Percentiles rank a stretch among this genome's conserved stretches.
These are phyloP conservation scores for Arthrobotrys conoides DNA, from an alignment of 2,329 filamentous ascomycete genomes.

Conservation along the genomic window DNA sequence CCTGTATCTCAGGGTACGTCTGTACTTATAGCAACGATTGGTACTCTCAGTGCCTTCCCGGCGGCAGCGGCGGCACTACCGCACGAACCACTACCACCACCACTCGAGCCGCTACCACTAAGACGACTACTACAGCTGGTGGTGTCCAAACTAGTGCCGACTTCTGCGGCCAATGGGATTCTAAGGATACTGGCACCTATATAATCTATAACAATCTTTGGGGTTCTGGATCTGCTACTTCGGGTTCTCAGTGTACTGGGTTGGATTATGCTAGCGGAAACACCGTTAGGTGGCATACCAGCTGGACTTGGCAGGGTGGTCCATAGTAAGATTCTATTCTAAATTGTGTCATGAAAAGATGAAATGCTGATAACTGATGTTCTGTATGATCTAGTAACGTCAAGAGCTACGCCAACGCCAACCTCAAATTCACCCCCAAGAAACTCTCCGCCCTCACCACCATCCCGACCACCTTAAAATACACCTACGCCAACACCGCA, in stretches of 20 bases:
- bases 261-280: conserved; percentile 67
- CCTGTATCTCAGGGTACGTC: conserved; percentile 68
- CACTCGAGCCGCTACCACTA: background rate
- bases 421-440: conserved; percentile 65
- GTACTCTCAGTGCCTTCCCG: conserved; percentile 68
- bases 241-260: conserved; percentile 69
- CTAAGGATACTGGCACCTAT: conserved; percentile 43
- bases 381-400: conserved; percentile 62
- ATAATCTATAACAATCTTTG: conserved; percentile 67
- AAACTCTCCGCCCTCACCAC: conserved; percentile 66
- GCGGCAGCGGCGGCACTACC: conserved; percentile 24
- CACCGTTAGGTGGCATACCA: conserved; percentile 69
- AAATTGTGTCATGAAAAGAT: background rate
- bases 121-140: conserved; percentile 17
- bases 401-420: conserved; percentile 64
- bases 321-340: conserved; percentile 63
- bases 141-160: conserved; percentile 38
- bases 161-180: conserved; percentile 56
- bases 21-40: conserved; percentile 68
- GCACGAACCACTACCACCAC: conserved; percentile 34
- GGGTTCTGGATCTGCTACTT: conserved; percentile 67
- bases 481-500: conserved; percentile 69
- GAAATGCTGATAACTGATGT: background rate
- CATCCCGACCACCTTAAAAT: conserved; percentile 68
- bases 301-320: conserved; percentile 68